These are phyloP conservation scores for Smallanthus sonchifolius DNA, from an alignment of 129 eudicot genomes.

Conservation along the genomic window DNA sequence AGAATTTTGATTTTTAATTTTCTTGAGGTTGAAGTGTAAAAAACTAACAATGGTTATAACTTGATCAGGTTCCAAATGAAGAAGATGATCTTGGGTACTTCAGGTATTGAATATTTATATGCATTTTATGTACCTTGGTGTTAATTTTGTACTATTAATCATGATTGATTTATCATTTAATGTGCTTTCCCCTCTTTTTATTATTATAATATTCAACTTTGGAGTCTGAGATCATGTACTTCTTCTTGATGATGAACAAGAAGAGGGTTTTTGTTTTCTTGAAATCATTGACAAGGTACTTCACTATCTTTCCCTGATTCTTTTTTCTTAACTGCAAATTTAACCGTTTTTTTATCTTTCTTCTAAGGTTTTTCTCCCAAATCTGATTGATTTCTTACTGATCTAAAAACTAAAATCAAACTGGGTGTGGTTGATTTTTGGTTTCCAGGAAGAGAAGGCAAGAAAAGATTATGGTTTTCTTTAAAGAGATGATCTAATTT, in stretches of 20 bases:
- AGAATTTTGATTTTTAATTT: neutral
- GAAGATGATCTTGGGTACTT: slow-evolving; percentile 20
- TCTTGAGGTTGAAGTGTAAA: neutral
- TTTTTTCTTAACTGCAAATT: neutral
- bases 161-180: slow-evolving; percentile 26
- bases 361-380: neutral
- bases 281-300: slow-evolving; percentile 23
- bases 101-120: slow-evolving; percentile 6
- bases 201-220: slow-evolving; percentile 22
- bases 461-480: neutral
- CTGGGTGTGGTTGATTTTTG: slow-evolving; percentile 6
- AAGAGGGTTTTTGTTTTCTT: slow-evolving; percentile 11
- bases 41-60: neutral
- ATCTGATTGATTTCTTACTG: neutral
- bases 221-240: slow-evolving; percentile 32
- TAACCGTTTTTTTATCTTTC: neutral
- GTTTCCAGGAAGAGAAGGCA: neutral
- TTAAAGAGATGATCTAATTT: slow-evolving; percentile 4
- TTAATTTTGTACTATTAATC: slow-evolving; percentile 20
- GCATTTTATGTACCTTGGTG: slow-evolving; percentile 16
- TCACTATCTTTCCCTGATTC: neutral
- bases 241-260: slow-evolving; percentile 24
- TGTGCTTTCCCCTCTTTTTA: slow-evolving; percentile 10
- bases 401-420: neutral
- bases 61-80: slow-evolving; percentile 23